A percentile compares a stretch with the other conserved stretches of the same genome.
Conservation (phyloP, 163 green algal species). For the Chlamydomonas reinhardtii region DNA sequence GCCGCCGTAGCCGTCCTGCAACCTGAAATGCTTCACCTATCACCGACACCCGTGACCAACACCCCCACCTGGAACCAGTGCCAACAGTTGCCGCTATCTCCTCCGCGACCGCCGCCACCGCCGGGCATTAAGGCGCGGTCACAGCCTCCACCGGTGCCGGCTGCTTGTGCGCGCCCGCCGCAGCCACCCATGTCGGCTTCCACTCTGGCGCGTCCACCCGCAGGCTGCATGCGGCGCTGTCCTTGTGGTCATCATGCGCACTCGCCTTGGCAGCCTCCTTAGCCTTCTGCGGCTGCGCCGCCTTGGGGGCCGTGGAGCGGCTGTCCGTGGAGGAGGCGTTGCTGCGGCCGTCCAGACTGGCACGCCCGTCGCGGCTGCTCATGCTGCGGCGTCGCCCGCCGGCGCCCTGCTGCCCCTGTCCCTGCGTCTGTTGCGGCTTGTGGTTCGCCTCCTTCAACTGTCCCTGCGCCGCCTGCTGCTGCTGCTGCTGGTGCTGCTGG, state of each 20-base stretch:
- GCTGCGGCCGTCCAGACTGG: constrained; percentile 2
- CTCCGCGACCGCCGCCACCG: too few relatives aligned
- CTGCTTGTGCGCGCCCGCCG: not conserved
- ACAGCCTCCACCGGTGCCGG: not conserved
- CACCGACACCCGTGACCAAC: too few relatives aligned
- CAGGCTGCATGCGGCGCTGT: not conserved
- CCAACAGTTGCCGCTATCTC: too few relatives aligned
- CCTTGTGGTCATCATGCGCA: not conserved
- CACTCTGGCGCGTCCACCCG: constrained; percentile 31
- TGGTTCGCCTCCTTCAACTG: not conserved
- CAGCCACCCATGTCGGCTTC: not conserved
- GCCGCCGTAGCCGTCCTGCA: too few relatives aligned
- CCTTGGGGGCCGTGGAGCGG: not conserved
- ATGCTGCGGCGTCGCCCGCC: not conserved
- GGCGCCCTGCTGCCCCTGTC: not conserved
- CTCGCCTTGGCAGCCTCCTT: not conserved
- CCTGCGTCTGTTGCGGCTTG: not conserved
- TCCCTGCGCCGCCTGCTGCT: not conserved
- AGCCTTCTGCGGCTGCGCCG: not conserved
- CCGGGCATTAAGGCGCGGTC: not conserved
- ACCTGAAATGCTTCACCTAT: too few relatives aligned
- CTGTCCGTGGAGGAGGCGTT: not conserved
- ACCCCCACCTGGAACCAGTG: too few relatives aligned
- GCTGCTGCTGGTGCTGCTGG: not conserved
- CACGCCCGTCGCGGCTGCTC: not conserved